Base-by-base conservation (phyloP, 352 stramenopile species). In the Hyaloperonospora brassicae region DNA sequence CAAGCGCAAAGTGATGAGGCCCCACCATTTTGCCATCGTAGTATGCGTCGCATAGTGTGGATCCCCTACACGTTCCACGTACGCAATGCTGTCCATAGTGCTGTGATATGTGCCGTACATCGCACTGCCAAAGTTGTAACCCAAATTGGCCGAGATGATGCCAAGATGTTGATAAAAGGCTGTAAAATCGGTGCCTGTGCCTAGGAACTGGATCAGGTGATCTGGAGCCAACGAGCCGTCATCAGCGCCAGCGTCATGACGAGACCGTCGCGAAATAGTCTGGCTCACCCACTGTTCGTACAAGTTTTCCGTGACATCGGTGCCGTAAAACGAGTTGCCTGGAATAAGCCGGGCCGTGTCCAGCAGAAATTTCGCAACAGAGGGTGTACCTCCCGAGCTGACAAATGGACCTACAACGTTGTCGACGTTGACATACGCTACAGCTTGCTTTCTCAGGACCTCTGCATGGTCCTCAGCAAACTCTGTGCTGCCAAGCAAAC, bases 141-240 rank as follows among this genome's bases (percentile, higher is more conserved):
- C 64, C 22, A 76, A 25, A 38, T 67, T 66, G n/a, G 61, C 72
- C 13, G 73, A 89, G 17, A 83, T 77, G 48, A 96, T 91, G 22
- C 87, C 87, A 35, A 95, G 61, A 50, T 93, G 79, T 62, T 91
- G 74, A 52, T 95, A 79, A 54, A 94, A 96, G 0, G 81, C 76
- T 30, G 84, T 90, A 58, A 84, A 92, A 55, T 90, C 82, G 0
- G 70, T 80, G 21, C 79, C 82, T 0, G 73, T 77, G 5, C 82
- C 79, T 8, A 92, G 58, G 22, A 83, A 73, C 21, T 69, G 60
- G 49, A 91, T 68, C 9, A 84, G 24, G 45, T 84, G 66, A 22
- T 81, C 68, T 2, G 73, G 70, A 27, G 47, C 73, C 5, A 84
- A 55, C 22, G 71, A 79, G 0, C 60, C 56, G 49, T 66, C 65